Percentiles rank a stretch among this genome's conserved stretches.
These are phyloP conservation scores for Chlorella sp. DNA, from an alignment of 139 green algal species.

Conservation along the genomic window DNA sequence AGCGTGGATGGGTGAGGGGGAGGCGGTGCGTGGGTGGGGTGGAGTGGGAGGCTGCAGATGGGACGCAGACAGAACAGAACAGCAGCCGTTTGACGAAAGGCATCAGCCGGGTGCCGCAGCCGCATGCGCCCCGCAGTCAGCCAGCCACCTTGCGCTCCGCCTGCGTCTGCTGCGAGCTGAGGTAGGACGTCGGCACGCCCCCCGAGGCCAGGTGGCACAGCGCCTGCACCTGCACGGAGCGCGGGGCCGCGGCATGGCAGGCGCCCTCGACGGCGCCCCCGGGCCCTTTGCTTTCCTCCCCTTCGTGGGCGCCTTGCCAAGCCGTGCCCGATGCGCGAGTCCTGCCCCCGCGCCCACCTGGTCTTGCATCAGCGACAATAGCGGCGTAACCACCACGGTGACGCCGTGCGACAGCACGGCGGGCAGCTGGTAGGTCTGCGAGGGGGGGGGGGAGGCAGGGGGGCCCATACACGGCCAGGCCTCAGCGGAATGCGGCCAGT, in stretches of 20 bases:
- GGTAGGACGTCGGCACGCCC: constrained; percentile 76
- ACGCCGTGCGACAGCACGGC: constrained; percentile 1
- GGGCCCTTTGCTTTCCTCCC: too few species aligned
- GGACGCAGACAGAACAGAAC: background rate
- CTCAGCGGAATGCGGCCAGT: too few species aligned
- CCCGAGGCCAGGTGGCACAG: constrained; percentile 51
- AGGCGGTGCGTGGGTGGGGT: background rate
- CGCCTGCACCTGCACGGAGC: constrained; percentile 54
- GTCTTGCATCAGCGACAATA: constrained; percentile 97
- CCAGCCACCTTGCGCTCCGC: constrained; percentile 37
- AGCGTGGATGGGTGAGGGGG: background rate
- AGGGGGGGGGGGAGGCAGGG: too few species aligned
- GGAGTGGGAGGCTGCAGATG: background rate
- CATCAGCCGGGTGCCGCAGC: background rate
- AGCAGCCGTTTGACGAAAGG: background rate
- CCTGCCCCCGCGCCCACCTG: too few species aligned
- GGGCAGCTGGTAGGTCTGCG: constrained; percentile 84
- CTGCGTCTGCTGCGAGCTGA: constrained; percentile 71
- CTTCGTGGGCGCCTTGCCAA: too few species aligned
- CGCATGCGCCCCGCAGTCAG: background rate
- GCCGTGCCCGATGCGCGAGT: too few species aligned
- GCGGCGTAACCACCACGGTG: constrained; percentile 89
- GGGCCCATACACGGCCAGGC: too few species aligned
- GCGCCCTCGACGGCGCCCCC: too few species aligned
- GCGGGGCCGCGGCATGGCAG: too few species aligned